Conservation (phyloP, 139 green algal species). For the Chlorella sp. region DNA sequence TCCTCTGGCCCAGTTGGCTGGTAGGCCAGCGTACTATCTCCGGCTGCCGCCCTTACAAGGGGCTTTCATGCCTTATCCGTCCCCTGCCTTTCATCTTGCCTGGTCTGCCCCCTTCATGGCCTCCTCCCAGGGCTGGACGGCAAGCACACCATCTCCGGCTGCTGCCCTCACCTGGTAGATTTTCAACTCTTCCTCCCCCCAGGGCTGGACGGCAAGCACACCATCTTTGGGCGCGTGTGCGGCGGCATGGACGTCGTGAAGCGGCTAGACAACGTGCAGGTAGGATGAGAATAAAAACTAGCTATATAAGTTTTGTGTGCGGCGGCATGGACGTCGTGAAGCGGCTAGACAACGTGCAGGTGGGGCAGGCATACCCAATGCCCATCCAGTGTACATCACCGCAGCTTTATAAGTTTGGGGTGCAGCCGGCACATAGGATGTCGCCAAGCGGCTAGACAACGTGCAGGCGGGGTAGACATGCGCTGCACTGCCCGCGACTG, state of each 20-base stretch:
- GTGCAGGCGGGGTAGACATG: conserved; percentile 60
- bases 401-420: too few species aligned
- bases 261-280: conserved; percentile 86
- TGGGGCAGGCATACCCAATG: too few species aligned
- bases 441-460: conserved; percentile 88
- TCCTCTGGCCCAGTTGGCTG: too few species aligned
- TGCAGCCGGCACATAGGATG: conserved; percentile 84
- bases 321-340: conserved; percentile 90
- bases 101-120: too few species aligned
- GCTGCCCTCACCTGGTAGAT: not conserved
- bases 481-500: too few species aligned
- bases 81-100: not conserved
- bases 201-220: conserved; percentile 64
- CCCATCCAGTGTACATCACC: too few species aligned
- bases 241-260: conserved; percentile 90
- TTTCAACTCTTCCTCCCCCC: conserved; percentile 41
- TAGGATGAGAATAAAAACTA: not conserved
- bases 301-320: too few species aligned
- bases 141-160: not conserved
- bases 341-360: conserved; percentile 69
- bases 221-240: conserved; percentile 94
- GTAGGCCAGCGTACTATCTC: too few species aligned
- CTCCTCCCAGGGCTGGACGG: too few species aligned
- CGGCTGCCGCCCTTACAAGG: not conserved
- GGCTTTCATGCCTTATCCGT: not conserved